A percentile compares a stretch with the other conserved stretches of the same genome.
phyloP scores from a whole-genome alignment of 176 grass and related monocot genomes.

The Bothriochloa decipiens region DNA sequence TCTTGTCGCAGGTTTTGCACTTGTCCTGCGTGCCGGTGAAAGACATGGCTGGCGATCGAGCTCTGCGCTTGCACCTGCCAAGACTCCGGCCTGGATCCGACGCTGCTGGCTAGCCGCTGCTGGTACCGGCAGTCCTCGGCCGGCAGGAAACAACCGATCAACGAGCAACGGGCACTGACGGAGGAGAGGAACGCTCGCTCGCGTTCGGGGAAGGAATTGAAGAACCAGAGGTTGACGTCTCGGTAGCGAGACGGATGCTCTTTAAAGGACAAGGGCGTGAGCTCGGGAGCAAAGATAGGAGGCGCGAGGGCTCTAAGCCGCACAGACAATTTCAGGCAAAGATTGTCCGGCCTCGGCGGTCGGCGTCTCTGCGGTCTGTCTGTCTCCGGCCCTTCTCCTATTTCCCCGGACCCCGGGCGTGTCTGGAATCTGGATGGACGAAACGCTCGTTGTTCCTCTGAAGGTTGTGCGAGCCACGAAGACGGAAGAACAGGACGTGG shows the following conservation, averaged over 20 bases:
- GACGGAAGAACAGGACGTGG: constrained; percentile 1
- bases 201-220: neutral
- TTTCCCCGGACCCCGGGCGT: constrained; percentile 30
- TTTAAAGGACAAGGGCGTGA: constrained; percentile 33
- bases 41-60: constrained; percentile 53
- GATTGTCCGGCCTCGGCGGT: neutral
- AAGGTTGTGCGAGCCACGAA: constrained; percentile 39
- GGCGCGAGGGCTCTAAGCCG: constrained; percentile 41
- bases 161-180: neutral
- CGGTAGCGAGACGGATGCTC: constrained; percentile 30
- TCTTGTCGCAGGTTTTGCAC: constrained; percentile 80
- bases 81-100: neutral
- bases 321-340: constrained; percentile 45
- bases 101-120: neutral
- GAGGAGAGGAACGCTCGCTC: neutral
- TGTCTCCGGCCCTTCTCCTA: neutral
- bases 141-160: neutral
- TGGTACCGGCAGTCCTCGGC: neutral
- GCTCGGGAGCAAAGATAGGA: constrained; percentile 67
- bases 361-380: neutral
- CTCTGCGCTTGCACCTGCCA: neutral
- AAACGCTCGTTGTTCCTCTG: neutral
- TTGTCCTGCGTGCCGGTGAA: constrained; percentile 81
- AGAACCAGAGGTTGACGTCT: constrained; percentile 21
- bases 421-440: neutral